These are phyloP conservation scores for Triticum monococcum DNA, from an alignment of 176 grass and related monocot species.

Conservation along the genomic window DNA sequence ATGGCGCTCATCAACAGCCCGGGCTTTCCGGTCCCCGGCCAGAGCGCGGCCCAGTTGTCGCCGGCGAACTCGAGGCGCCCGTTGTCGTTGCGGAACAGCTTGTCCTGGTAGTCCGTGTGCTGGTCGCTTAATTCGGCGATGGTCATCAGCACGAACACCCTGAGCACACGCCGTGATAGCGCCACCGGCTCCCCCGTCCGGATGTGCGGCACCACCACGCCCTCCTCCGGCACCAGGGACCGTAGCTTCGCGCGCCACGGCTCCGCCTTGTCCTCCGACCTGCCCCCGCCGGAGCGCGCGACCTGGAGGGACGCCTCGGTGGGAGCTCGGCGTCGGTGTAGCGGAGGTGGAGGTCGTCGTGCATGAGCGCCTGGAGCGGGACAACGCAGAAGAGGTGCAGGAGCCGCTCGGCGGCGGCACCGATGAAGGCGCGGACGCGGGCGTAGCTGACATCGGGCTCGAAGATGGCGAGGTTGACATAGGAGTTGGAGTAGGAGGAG, in stretches of 20 bases:
- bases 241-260: slow-evolving; percentile 54
- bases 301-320: slow-evolving; percentile 33
- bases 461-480: slow-evolving; percentile 92
- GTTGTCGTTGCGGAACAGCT: slow-evolving; percentile 56
- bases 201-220: slow-evolving; percentile 59
- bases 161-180: slow-evolving; percentile 48
- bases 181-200: slow-evolving; percentile 63
- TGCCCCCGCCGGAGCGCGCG: slow-evolving; percentile 14
- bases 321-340: slow-evolving; percentile 48
- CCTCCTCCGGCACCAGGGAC: slow-evolving; percentile 43
- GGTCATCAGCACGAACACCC: slow-evolving; percentile 67
- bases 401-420: slow-evolving; percentile 49
- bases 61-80: slow-evolving; percentile 56
- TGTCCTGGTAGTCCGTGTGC: slow-evolving; percentile 77
- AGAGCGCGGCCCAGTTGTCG: slow-evolving; percentile 55
- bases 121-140: slow-evolving; percentile 81
- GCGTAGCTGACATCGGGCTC: slow-evolving; percentile 45
- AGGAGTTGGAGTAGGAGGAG: slow-evolving; percentile 87
- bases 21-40: slow-evolving; percentile 65
- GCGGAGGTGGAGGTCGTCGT: slow-evolving; percentile 41
- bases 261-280: background rate
- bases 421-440: slow-evolving; percentile 43
- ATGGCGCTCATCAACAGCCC: slow-evolving; percentile 65
- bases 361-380: slow-evolving; percentile 59
- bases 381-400: slow-evolving; percentile 91